Evolutionary conservation across 495 filamentous ascomycete species (phyloP).

Genomic region (Hyaloscypha hepaticicola): DNA sequence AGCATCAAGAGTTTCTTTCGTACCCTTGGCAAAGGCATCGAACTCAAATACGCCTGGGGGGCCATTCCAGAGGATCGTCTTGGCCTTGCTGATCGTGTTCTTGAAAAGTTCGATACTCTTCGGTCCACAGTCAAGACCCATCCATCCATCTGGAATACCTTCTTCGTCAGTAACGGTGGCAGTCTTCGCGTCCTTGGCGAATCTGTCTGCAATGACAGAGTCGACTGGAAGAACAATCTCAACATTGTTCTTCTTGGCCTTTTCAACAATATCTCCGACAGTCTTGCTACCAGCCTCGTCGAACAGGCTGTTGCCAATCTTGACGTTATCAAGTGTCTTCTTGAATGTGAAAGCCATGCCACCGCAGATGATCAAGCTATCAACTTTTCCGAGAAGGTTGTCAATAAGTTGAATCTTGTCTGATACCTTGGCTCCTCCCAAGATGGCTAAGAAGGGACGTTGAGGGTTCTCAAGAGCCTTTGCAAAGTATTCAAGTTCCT

Average conservation of each 20-base stretch:
- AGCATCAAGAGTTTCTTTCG: constrained; percentile 85
- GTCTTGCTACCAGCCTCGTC: constrained; percentile 95
- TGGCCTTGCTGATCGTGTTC: constrained; percentile 76
- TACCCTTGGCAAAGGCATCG: constrained; percentile 87
- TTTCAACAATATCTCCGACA: constrained; percentile 81
- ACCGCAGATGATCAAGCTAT: constrained; percentile 94
- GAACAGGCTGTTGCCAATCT: constrained; percentile 90
- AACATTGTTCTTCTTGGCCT: constrained; percentile 94
- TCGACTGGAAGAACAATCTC: constrained; percentile 92
- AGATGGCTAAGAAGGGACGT: constrained; percentile 97
- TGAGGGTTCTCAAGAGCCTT: constrained; percentile 90
- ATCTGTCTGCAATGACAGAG: constrained; percentile 95
- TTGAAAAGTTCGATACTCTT: constrained; percentile 84
- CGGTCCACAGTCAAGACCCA: constrained; percentile 92
- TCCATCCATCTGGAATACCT: constrained; percentile 94
- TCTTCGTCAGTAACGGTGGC: constrained; percentile 81
- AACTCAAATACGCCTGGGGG: constrained; percentile 97
- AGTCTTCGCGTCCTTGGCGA: constrained; percentile 77
- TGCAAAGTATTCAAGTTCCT: constrained; percentile 99
- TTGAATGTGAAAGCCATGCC: constrained; percentile 99
- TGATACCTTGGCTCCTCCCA: constrained; percentile 96
- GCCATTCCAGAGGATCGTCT: constrained; percentile 99
- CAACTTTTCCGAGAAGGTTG: constrained; percentile 95
- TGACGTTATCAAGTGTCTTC: constrained; percentile 88
- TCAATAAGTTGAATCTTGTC: constrained; percentile 99